These are phyloP conservation scores for Tuber melanosporum DNA, from an alignment of 495 filamentous ascomycete genomes.

Conservation along the genomic window DNA sequence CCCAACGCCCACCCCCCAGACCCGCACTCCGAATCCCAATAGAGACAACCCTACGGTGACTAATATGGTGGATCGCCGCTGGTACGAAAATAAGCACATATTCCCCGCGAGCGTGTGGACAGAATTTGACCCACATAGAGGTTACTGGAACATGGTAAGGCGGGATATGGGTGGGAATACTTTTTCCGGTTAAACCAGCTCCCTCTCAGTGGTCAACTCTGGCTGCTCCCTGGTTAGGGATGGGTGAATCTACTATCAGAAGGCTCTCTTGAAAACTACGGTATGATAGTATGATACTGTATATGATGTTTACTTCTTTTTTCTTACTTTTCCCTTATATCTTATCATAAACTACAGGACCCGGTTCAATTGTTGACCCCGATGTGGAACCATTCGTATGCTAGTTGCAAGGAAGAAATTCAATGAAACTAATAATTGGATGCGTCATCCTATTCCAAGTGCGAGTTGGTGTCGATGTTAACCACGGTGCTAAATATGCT, in stretches of 20 bases:
- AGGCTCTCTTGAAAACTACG: not conserved
- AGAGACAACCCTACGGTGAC: constrained; percentile 75
- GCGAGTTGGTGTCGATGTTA: no score
- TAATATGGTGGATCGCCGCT: constrained; percentile 90
- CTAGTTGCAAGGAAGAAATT: no score
- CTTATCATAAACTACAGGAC: not conserved
- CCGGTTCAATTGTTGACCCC: not conserved
- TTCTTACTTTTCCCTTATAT: not conserved
- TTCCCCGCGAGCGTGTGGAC: no score
- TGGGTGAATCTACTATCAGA: not conserved
- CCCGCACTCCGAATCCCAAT: constrained; percentile 16
- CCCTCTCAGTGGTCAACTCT: not conserved
- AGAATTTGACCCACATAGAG: constrained; percentile 52
- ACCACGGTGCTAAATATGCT: no score
- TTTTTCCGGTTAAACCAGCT: constrained; percentile 55
- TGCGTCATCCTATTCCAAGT: not conserved
- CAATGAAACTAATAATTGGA: not conserved
- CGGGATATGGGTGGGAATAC: constrained; percentile 81
- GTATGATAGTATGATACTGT: not conserved
- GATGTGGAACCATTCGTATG: not conserved
- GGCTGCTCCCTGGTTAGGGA: no score
- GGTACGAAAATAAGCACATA: constrained; percentile 76
- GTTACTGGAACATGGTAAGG: constrained; percentile 73
- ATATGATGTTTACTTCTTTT: not conserved
- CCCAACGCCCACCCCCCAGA: constrained; percentile 19